Base-by-base conservation (phyloP, 2,329 filamentous ascomycete genomes). In the Camillea tinctor region DNA sequence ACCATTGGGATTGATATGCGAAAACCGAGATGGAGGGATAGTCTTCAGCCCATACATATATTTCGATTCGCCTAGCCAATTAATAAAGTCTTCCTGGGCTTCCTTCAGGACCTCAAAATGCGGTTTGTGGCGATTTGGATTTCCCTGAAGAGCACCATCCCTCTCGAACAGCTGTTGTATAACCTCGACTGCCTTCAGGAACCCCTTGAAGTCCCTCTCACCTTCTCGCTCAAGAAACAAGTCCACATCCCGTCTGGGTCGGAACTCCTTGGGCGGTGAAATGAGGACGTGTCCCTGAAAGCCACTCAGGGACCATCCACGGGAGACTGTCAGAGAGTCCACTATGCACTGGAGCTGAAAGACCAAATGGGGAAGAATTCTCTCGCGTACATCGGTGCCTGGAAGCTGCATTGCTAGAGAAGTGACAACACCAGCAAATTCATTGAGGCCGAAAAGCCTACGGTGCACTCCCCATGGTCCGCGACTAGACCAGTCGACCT, bases 341-440 rank as follows among this genome's bases (percentile, higher is more conserved):
- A 83, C 74, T 36, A 84, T 80, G 59, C 76, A 79, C 61, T 83
- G 79, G 0, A 84, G 69, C 44, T 82, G 75, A 59, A 84, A 82
- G 1, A 84, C 77, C 60, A 79, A 75, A 36, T 79, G 77, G 0
- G 80, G 80, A 0, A 77, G 69, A 17, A 84, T 81, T 36, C 66
- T 77, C 0, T 68, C 58, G 6, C 73, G 70, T 44, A 82, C 58
- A 57, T 78, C 67, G 0, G 73, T 73, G 0, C 71, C 74, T 0
- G 70, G 71, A 56, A 79, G 79, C 60, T 80, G 75, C 75, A 80
- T 78, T 0, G 79, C 79, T 13, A 83, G 70, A n/a, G 67, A 56
- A 0, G 78, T 81, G 50, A 84, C 69, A 0, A 71, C 68, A 2
- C 73, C 73, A 5, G 79, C 78, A 65, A 84, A 83, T 15, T 80